Evolutionary conservation across 257 asterid species (phyloP).

Genomic region (Solanum raphanifolium): DNA sequence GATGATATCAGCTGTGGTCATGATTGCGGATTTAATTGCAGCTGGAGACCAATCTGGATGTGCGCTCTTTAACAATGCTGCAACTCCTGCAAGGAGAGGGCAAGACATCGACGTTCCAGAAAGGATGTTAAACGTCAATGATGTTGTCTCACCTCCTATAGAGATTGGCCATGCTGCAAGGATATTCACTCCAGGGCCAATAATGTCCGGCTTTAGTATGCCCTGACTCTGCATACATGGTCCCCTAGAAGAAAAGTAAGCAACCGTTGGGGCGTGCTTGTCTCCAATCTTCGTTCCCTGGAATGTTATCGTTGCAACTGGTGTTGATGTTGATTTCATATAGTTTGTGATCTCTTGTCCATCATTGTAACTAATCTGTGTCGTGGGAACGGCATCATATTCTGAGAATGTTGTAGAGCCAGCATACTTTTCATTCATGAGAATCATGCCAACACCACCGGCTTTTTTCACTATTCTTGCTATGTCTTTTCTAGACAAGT

Average conservation of each 20-base stretch:
- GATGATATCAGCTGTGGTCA: neutral
- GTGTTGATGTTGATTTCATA: constrained; percentile 1
- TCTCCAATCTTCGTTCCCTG: neutral
- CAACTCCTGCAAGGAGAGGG: constrained; percentile 1
- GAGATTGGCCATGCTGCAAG: neutral
- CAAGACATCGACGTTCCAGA: neutral
- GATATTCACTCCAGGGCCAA: neutral
- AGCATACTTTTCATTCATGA: neutral
- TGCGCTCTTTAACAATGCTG: neutral
- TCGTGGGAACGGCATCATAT: neutral
- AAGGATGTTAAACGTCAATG: neutral
- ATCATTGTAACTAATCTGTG: neutral
- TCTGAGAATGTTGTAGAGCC: neutral
- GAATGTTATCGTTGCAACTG: neutral
- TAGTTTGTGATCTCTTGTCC: constrained; percentile 1
- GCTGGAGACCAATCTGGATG: constrained; percentile 4
- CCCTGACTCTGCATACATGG: neutral
- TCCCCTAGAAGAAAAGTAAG: neutral
- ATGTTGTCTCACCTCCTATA: neutral
- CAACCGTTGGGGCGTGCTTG: neutral
- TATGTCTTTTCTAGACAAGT: neutral
- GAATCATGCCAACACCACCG: neutral
- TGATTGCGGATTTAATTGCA: neutral
- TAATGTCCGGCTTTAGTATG: neutral
- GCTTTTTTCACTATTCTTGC: neutral